phyloP scores from a whole-genome alignment of 2,329 filamentous ascomycete species.

The Monilinia aucupariae region DNA sequence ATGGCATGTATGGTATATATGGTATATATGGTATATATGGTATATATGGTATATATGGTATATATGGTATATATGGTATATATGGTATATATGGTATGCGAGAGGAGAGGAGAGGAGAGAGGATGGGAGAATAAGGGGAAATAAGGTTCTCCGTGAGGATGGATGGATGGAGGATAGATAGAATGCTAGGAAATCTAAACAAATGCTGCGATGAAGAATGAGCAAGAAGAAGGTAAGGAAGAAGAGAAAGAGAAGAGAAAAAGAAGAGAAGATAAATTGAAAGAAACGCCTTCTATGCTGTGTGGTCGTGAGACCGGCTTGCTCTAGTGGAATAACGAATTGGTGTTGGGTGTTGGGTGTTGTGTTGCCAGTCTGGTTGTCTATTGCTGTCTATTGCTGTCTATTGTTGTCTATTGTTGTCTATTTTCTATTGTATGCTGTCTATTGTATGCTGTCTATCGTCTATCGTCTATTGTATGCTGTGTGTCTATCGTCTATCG shows the following conservation, averaged over 20 bases:
- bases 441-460: not conserved
- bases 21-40: too few species aligned
- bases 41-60: too few species aligned
- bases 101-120: not conserved
- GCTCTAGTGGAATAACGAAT: too few species aligned
- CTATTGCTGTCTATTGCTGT: too few species aligned
- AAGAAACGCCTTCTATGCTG: not conserved
- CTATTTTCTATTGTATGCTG: not conserved
- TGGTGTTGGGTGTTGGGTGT: too few species aligned
- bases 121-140: not conserved
- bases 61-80: not conserved
- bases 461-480: not conserved
- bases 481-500: slow-evolving; percentile 1
- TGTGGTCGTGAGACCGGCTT: slow-evolving; percentile 1
- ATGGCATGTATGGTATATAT: too few species aligned
- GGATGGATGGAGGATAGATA: not conserved
- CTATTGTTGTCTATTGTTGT: too few species aligned
- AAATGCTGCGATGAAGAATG: too few species aligned
- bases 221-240: too few species aligned
- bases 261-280: not conserved
- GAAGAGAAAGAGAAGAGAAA: too few species aligned
- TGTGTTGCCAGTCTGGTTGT: too few species aligned
- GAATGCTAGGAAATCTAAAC: too few species aligned
- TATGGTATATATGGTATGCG: not conserved
- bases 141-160: not conserved